Evolutionary conservation across 164 flowering plant genomes (phyloP).

Genomic region (Dillenia turbinata): DNA sequence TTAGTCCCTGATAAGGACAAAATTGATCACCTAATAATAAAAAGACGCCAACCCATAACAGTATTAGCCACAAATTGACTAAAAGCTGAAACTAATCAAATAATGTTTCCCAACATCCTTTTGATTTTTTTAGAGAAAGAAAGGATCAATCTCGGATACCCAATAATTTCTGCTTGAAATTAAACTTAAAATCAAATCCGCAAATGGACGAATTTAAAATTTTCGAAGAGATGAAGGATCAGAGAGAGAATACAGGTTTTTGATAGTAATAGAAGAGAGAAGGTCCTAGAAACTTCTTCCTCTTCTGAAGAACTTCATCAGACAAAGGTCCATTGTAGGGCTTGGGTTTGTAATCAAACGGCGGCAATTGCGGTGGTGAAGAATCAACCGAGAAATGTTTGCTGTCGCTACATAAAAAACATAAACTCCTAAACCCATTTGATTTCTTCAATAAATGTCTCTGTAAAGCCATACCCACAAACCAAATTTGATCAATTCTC

Average conservation of each 20-base stretch:
- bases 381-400: conserved; percentile 6
- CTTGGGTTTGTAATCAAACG: conserved; percentile 68
- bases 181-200: not conserved
- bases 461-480: conserved; percentile 23
- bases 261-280: conserved; percentile 83
- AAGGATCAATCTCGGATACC: too few relatives aligned
- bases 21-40: too few relatives aligned
- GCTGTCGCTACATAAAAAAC: not conserved
- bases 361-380: conserved; percentile 51
- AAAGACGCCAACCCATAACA: too few relatives aligned
- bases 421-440: conserved; percentile 13
- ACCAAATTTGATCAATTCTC: too few relatives aligned
- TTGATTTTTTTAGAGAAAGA: too few relatives aligned
- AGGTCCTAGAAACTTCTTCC: conserved; percentile 80
- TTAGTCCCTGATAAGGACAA: too few relatives aligned
- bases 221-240: not conserved
- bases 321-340: conserved; percentile 66
- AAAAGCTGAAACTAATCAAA: not conserved
- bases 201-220: not conserved
- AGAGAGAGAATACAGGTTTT: conserved; percentile 58
- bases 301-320: conserved; percentile 66
- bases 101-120: too few relatives aligned
- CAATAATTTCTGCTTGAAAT: not conserved
- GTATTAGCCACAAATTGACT: not conserved
- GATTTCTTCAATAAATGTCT: conserved; percentile 23